Percentiles rank a stretch among this genome's conserved stretches.
These are phyloP conservation scores for Beauveria asiatica DNA, from an alignment of 2,329 filamentous ascomycete genomes.

Conservation along the genomic window DNA sequence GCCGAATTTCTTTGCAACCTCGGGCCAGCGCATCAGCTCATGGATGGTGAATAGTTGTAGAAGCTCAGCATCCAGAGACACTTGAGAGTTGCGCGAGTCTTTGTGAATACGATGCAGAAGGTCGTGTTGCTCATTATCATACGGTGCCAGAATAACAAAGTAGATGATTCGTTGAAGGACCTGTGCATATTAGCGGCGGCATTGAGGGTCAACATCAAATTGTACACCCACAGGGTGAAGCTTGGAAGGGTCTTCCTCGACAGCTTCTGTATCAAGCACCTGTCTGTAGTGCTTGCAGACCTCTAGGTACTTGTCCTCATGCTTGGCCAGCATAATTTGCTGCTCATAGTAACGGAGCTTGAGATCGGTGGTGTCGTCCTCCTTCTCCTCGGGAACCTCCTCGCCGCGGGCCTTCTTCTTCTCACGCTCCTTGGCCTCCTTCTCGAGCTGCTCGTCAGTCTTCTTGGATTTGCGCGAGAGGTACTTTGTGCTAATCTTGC, in stretches of 20 bases:
- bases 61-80: conserved; percentile 73
- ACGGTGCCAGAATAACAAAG: conserved; percentile 90
- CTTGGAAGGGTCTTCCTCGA: conserved; percentile 81
- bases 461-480: conserved; percentile 86
- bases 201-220: neutral
- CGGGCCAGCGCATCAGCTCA: conserved; percentile 97
- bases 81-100: conserved; percentile 71
- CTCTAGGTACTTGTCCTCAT: conserved; percentile 94
- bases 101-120: conserved; percentile 86
- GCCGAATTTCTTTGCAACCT: conserved; percentile 81
- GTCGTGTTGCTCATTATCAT: conserved; percentile 98
- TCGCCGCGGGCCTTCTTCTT: conserved; percentile 74
- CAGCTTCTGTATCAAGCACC: conserved; percentile 89
- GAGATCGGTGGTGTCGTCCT: conserved; percentile 89
- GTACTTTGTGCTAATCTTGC: conserved; percentile 95
- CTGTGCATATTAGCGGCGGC: conserved; percentile 34
- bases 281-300: conserved; percentile 98
- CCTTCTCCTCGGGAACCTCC: conserved; percentile 67
- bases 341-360: conserved; percentile 97
- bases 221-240: conserved; percentile 63
- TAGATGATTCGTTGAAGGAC: conserved; percentile 92
- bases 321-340: conserved; percentile 90
- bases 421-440: conserved; percentile 81
- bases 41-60: conserved; percentile 91
- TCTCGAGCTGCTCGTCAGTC: conserved; percentile 78